These are phyloP conservation scores for Mycena pura DNA, from an alignment of 768 basidiomycete genomes.

Conservation along the genomic window DNA sequence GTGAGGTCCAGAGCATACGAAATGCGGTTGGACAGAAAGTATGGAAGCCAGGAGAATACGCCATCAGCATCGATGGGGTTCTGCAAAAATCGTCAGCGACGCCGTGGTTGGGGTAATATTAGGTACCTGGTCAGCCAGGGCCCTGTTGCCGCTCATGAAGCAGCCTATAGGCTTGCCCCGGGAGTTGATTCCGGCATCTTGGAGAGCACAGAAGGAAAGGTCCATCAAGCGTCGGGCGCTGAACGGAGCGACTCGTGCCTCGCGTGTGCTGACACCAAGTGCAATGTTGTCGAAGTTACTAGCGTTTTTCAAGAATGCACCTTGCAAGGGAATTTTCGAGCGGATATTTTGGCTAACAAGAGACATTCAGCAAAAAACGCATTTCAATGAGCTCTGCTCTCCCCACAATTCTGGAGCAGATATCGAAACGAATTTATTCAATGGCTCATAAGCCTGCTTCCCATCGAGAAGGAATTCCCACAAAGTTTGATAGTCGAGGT, in stretches of 20 bases:
- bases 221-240: slow-evolving; percentile 12
- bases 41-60: slow-evolving; percentile 19
- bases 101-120: not conserved
- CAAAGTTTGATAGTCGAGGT: slow-evolving; percentile 15
- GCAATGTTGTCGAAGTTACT: slow-evolving; percentile 14
- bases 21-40: slow-evolving; percentile 37
- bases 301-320: slow-evolving; percentile 7
- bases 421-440: slow-evolving; percentile 4
- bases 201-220: slow-evolving; percentile 5
- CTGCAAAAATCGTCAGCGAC: not conserved
- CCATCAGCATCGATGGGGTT: slow-evolving; percentile 1
- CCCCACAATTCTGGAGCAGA: slow-evolving; percentile 3
- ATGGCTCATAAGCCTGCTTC: slow-evolving; percentile 8
- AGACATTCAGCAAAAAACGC: not conserved
- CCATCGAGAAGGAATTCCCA: slow-evolving; percentile 14
- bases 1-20: slow-evolving; percentile 36
- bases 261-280: slow-evolving; percentile 8
- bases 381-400: not conserved
- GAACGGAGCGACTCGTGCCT: slow-evolving; percentile 14
- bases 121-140: not conserved
- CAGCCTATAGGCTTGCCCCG: slow-evolving; percentile 11
- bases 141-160: slow-evolving; percentile 14
- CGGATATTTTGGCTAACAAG: not conserved
- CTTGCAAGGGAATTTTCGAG: slow-evolving; percentile 7
- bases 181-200: slow-evolving; percentile 14